phyloP scores from a whole-genome alignment of 208 protist species.

The Trypanosoma theileri region DNA sequence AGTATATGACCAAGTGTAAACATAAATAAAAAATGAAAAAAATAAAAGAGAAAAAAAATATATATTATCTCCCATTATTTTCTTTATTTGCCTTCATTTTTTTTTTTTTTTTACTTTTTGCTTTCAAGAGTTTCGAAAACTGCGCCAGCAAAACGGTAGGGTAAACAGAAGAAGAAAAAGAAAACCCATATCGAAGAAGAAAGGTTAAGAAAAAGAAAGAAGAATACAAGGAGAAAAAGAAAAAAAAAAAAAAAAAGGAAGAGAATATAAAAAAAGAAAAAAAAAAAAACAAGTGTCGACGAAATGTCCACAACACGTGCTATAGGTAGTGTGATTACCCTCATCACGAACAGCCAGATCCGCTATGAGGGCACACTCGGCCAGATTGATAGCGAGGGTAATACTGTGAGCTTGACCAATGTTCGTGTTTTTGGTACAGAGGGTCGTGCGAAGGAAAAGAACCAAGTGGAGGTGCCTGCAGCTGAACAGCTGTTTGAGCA shows the following conservation, averaged over 20 bases:
- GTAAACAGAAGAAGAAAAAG: not conserved
- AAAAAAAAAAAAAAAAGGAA: slow-evolving; percentile 12
- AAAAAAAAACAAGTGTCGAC: slow-evolving; percentile 6
- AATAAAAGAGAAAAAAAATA: not conserved
- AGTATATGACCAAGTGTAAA: not conserved
- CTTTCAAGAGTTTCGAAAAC: not conserved
- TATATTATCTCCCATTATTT: not conserved
- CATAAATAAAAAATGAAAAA: not conserved
- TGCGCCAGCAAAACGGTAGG: slow-evolving; percentile 5
- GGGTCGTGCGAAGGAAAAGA: slow-evolving; percentile 53
- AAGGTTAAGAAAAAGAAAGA: not conserved
- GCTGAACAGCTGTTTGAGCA: slow-evolving; percentile 78
- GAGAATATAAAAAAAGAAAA: slow-evolving; percentile 4
- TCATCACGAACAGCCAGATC: slow-evolving; percentile 89
- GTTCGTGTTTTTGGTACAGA: slow-evolving; percentile 90
- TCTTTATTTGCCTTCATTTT: slow-evolving; percentile 12
- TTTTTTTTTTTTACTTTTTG: not conserved
- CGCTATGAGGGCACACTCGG: slow-evolving; percentile 85
- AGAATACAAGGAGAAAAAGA: not conserved
- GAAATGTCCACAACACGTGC: slow-evolving; percentile 31
- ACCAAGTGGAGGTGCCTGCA: slow-evolving; percentile 55
- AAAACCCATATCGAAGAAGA: not conserved
- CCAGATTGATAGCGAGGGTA: slow-evolving; percentile 65
- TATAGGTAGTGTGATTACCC: slow-evolving; percentile 68
- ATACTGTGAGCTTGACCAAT: slow-evolving; percentile 87